These are phyloP conservation scores for Phytophthora hybrid DNA, from an alignment of 352 stramenopile species.

Conservation along the genomic window DNA sequence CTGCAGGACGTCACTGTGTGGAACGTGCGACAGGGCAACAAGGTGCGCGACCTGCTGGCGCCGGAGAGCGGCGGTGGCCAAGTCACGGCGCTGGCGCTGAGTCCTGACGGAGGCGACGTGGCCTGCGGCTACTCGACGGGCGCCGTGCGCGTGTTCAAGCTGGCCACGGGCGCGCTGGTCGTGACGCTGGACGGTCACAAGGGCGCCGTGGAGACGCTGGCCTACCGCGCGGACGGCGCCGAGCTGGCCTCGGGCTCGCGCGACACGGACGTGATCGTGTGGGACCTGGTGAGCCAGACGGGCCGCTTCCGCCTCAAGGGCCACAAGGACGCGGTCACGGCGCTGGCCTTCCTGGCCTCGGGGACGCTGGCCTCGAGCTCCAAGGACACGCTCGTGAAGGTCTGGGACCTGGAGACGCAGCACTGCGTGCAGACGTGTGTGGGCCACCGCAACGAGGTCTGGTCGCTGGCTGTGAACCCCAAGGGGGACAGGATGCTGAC, in stretches of 20 bases:
- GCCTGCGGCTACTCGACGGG: constrained; percentile 89
- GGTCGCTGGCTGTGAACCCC: constrained; percentile 86
- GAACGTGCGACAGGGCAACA: constrained; percentile 92
- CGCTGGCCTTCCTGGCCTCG: constrained; percentile 81
- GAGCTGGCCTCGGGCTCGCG: constrained; percentile 86
- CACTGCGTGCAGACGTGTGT: constrained; percentile 95
- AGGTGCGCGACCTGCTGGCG: constrained; percentile 75
- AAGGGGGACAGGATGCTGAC: constrained; percentile 74
- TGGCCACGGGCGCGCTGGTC: constrained; percentile 77
- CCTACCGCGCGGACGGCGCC: constrained; percentile 80
- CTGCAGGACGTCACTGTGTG: constrained; percentile 93
- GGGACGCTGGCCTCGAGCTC: constrained; percentile 80
- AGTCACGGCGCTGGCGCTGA: constrained; percentile 82
- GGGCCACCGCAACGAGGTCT: constrained; percentile 93
- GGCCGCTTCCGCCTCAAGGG: constrained; percentile 92
- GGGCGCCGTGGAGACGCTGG: constrained; percentile 75
- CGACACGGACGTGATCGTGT: constrained; percentile 95
- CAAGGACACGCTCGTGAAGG: constrained; percentile 95
- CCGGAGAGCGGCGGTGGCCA: constrained; percentile 57
- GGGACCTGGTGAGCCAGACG: constrained; percentile 93
- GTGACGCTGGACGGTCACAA: constrained; percentile 93
- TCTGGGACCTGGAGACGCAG: constrained; percentile 95
- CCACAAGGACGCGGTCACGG: constrained; percentile 94
- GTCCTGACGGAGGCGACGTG: constrained; percentile 79
- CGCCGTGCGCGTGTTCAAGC: constrained; percentile 78